Evolutionary conservation across 257 asterid genomes (phyloP).

Genomic region (Apocynum venetum): DNA sequence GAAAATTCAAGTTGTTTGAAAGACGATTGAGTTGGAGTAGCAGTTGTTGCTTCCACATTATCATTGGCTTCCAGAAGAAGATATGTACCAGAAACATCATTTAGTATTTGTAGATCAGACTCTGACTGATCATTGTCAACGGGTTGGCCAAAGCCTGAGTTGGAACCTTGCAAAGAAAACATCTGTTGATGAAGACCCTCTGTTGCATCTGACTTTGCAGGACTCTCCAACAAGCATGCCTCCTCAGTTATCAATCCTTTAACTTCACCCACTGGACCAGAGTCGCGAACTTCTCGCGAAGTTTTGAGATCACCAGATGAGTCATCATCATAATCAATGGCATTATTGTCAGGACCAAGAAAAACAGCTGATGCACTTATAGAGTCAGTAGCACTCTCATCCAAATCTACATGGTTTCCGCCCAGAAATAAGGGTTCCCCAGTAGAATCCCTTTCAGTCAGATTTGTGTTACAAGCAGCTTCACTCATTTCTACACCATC

Average conservation of each 20-base stretch:
- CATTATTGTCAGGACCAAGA: slow-evolving; percentile 26
- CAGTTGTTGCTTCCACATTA: slow-evolving; percentile 17
- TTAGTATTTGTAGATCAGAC: slow-evolving; percentile 30
- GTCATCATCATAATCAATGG: slow-evolving; percentile 16
- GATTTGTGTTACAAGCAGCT: slow-evolving; percentile 16
- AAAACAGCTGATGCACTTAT: slow-evolving; percentile 22
- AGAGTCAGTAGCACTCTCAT: slow-evolving; percentile 26
- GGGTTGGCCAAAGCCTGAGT: slow-evolving; percentile 16
- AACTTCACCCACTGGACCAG: slow-evolving; percentile 28
- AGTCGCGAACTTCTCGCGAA: slow-evolving; percentile 27
- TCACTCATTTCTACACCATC: slow-evolving; percentile 27
- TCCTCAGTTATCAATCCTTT: slow-evolving; percentile 30
- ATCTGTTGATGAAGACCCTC: slow-evolving; percentile 37
- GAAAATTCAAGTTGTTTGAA: slow-evolving; percentile 27
- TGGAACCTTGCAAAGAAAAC: slow-evolving; percentile 23
- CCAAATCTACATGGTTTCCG: slow-evolving; percentile 22
- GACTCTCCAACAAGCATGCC: slow-evolving; percentile 24
- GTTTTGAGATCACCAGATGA: slow-evolving; percentile 27
- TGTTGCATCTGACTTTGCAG: slow-evolving; percentile 23
- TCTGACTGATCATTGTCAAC: slow-evolving; percentile 16
- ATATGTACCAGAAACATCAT: slow-evolving; percentile 15
- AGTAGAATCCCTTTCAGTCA: slow-evolving; percentile 30
- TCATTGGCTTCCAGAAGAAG: slow-evolving; percentile 30
- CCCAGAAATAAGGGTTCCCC: slow-evolving; percentile 12
- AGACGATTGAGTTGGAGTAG: slow-evolving; percentile 29